Conservation (phyloP, 352 stramenopile genomes). For the Globisporangium middletonii region DNA sequence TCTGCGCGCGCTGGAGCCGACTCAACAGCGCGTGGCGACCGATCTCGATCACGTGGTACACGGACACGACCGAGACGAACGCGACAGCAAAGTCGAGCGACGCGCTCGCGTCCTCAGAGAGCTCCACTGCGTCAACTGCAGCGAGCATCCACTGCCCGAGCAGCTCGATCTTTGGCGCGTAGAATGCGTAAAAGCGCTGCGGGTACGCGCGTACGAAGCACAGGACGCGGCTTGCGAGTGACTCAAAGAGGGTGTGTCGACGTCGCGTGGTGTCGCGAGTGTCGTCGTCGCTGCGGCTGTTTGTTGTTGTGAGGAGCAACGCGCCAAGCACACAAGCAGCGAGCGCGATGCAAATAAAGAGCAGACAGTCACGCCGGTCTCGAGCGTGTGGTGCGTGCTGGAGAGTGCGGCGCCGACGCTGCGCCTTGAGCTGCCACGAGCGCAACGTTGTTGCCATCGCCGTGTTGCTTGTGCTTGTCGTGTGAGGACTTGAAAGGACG, state of each 20-base stretch:
- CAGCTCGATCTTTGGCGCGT: slow-evolving; percentile 8
- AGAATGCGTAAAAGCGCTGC: slow-evolving; percentile 15
- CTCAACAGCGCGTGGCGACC: slow-evolving; percentile 1
- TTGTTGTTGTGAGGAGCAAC: background rate
- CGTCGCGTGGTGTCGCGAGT: background rate
- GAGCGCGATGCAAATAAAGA: slow-evolving; percentile 2
- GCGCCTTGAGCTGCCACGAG: slow-evolving; percentile 8
- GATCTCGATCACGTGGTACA: slow-evolving; percentile 15
- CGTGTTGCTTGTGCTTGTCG: background rate
- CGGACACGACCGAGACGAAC: slow-evolving; percentile 9
- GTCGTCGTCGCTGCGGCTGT: background rate
- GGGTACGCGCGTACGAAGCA: slow-evolving; percentile 12
- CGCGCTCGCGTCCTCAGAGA: slow-evolving; percentile 8
- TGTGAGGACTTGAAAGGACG: background rate
- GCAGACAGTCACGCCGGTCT: slow-evolving; percentile 1
- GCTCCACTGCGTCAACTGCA: slow-evolving; percentile 1
- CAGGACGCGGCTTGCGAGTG: background rate
- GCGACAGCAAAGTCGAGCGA: slow-evolving; percentile 15
- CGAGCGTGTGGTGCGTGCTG: background rate
- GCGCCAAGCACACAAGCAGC: background rate
- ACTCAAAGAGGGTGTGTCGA: background rate
- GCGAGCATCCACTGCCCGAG: background rate
- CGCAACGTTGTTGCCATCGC: background rate
- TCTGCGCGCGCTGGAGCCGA: background rate
- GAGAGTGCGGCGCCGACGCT: background rate